These are phyloP conservation scores for Sporobolomyces phaffii DNA, from an alignment of 768 basidiomycete species.

Conservation along the genomic window DNA sequence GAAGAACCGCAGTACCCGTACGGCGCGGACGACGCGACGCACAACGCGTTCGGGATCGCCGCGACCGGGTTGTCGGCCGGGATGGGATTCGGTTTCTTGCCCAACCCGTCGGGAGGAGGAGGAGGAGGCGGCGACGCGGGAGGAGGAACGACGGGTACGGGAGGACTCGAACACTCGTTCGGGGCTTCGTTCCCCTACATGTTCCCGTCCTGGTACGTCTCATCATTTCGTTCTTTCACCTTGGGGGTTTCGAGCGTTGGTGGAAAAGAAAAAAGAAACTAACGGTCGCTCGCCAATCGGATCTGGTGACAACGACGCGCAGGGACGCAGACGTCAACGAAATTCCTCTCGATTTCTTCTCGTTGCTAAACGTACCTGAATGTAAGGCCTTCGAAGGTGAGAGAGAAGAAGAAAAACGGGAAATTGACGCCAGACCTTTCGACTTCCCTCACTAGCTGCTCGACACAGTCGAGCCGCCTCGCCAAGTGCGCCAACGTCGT, in stretches of 20 bases:
- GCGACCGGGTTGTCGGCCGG: neutral
- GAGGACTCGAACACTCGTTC: constrained; percentile 6
- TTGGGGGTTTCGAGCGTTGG: no score
- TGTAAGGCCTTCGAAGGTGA: neutral
- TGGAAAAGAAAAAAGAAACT: no score
- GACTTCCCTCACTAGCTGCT: no score
- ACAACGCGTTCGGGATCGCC: neutral
- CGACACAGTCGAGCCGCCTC: constrained; percentile 3
- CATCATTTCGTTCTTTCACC: no score
- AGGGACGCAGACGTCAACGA: neutral
- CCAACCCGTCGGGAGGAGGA: neutral
- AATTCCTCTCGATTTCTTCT: neutral
- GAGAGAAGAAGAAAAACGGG: no score
- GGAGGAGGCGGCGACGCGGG: neutral
- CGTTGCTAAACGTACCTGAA: constrained; percentile 1
- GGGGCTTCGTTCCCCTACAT: constrained; percentile 8
- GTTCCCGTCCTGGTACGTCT: constrained; percentile 2
- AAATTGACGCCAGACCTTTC: no score
- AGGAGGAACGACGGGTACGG: no score
- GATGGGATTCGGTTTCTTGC: neutral
- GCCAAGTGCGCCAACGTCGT: neutral
- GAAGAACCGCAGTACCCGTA: neutral
- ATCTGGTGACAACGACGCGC: no score
- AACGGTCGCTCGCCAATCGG: no score
- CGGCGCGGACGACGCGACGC: neutral